Conservation (phyloP, 371 early-diverging fungal species). For the Mucor circinelloides region DNA sequence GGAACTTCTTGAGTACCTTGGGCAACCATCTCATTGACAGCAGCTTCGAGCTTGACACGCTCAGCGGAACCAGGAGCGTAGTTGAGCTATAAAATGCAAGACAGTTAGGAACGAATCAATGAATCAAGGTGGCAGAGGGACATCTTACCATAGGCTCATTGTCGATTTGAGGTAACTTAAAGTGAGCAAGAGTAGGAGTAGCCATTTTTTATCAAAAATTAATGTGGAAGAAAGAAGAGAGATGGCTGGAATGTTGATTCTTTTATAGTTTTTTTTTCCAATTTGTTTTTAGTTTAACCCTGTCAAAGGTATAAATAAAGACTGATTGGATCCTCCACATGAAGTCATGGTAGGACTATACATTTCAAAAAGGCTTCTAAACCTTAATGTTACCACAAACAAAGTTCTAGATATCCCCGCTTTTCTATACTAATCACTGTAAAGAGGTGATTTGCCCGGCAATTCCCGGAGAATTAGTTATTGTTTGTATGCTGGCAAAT, state of each 20-base stretch:
- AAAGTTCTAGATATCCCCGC: conserved; percentile 6
- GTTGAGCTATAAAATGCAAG: conserved; percentile 44
- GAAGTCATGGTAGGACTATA: conserved; percentile 2
- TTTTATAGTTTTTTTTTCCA: background rate
- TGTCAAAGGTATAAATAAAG: conserved; percentile 5
- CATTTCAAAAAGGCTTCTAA: background rate
- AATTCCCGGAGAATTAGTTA: conserved; percentile 10
- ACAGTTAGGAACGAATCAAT: background rate
- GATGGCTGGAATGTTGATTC: background rate
- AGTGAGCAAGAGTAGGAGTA: conserved; percentile 67
- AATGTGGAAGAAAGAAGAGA: background rate
- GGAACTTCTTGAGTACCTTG: conserved; percentile 81
- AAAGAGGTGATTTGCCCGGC: conserved; percentile 12
- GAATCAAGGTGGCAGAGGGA: background rate
- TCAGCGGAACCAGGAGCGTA: conserved; percentile 87
- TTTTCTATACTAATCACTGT: background rate
- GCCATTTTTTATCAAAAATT: conserved; percentile 11
- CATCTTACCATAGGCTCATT: conserved; percentile 88
- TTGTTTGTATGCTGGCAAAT: background rate
- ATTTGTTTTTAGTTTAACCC: background rate
- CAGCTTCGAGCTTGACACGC: conserved; percentile 72
- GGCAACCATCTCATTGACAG: conserved; percentile 76
- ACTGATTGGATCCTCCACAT: conserved; percentile 10
- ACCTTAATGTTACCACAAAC: background rate
- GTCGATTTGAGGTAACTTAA: conserved; percentile 79